Evolutionary conservation across 1,284 basidiomycete genomes (phyloP), one percentile per base, ranked within the genome.

Genomic region (Phenoliferia sp.): DNA sequence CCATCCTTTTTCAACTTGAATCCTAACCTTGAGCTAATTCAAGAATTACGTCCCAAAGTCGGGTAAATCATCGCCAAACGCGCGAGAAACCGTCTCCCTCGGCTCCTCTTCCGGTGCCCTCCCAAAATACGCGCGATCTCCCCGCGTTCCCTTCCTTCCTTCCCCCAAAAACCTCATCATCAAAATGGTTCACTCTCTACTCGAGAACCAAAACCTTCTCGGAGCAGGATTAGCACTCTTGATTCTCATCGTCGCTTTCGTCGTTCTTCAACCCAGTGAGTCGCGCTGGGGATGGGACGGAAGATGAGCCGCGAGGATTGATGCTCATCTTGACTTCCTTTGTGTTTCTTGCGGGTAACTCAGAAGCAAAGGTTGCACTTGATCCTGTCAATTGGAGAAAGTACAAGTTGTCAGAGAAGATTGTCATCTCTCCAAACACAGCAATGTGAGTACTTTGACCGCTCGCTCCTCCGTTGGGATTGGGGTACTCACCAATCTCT

Each of bases 351-450:
- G 9, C 36, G 60, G n/a, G n/a, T n/a, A 44, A 2, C 15, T 22
- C 61, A 73, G 66, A 64, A 31, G 50, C 61, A 29, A 80, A 80
- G 71, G 87, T 89, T 48, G 86, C 87, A 29, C 84, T 96, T 66
- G 84, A 90, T 79, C 85, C 90, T 3, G 83, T 84, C 67, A 81
- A 83, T 65, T 99, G 91, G 88, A 85, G 90, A 77, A 83, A 88
- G 69, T 97, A 91, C 82, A 85, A 88, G 59, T 85, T 99, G 65
- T 81, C 84, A 69, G 84, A 90, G 76, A 96, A 94, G 81, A 88
- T 87, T 60, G 82, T 86, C 73, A 83, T 98, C 68, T 96, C 94
- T n/a, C 90, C 89, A 71, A 99, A 99, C 82, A 96, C 94, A 61
- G 93, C 94, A 68, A 84, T 94, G 90, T 95, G 76, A 71, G 87